Conservation (phyloP, 176 grass and related monocot species). For the Ensete ventricosum region DNA sequence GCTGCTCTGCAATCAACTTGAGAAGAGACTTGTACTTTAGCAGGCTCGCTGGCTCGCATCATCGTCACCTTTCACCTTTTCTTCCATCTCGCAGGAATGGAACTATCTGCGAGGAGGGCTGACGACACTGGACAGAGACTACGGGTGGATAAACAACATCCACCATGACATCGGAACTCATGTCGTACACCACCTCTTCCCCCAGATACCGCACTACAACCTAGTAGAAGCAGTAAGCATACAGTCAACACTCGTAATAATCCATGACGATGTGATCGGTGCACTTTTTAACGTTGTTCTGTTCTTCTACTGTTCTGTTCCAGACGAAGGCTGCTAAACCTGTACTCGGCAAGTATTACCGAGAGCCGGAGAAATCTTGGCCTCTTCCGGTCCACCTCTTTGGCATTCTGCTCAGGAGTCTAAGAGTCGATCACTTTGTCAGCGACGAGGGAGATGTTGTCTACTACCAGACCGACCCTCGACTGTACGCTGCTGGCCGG, state of each 20-base stretch:
- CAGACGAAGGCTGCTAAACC: conserved; percentile 66
- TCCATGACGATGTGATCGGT: not conserved
- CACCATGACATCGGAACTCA: conserved; percentile 97
- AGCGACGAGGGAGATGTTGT: conserved; percentile 73
- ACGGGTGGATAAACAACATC: conserved; percentile 91
- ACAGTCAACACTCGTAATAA: too few species aligned
- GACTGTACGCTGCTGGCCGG: conserved; percentile 3
- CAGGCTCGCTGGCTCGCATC: too few species aligned
- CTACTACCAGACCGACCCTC: conserved; percentile 69
- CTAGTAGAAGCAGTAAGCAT: conserved; percentile 67
- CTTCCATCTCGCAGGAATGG: conserved; percentile 45
- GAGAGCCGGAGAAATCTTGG: conserved; percentile 60
- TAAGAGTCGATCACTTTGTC: conserved; percentile 78
- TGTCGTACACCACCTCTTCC: conserved; percentile 95
- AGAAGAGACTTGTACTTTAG: too few species aligned
- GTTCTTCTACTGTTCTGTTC: not conserved
- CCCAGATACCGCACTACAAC: conserved; percentile 90
- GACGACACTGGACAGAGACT: conserved; percentile 78
- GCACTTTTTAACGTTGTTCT: not conserved
- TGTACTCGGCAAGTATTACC: conserved; percentile 71
- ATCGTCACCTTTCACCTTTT: not conserved
- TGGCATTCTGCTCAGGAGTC: conserved; percentile 52
- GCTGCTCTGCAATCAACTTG: not conserved
- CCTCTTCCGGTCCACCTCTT: conserved; percentile 59
- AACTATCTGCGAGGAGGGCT: conserved; percentile 79